phyloP scores from a whole-genome alignment of 2,329 filamentous ascomycete genomes.

The Xylariaceae sp. region DNA sequence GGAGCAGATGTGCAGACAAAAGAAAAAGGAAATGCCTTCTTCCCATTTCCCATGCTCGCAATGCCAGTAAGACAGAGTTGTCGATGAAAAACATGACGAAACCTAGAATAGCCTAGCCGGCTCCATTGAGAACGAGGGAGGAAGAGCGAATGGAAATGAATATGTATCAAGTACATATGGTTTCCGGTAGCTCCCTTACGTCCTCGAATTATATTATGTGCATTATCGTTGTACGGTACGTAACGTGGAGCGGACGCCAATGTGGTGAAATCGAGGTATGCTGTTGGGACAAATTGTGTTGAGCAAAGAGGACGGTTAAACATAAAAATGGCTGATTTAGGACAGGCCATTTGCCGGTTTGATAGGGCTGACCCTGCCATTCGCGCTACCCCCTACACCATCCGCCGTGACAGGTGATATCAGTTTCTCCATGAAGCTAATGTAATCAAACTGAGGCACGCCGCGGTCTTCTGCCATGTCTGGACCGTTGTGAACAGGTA shows the following conservation, averaged over 20 bases:
- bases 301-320: not conserved
- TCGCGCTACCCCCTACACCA: slow-evolving; percentile 28
- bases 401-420: slow-evolving; percentile 41
- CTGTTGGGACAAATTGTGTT: not conserved
- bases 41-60: not conserved
- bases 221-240: slow-evolving; percentile 10
- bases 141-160: not conserved
- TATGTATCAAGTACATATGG: not conserved
- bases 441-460: slow-evolving; percentile 88
- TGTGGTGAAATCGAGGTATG: not conserved
- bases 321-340: slow-evolving; percentile 1
- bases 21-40: not conserved
- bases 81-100: not conserved
- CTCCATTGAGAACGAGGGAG: not conserved
- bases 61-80: slow-evolving; percentile 3
- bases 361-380: slow-evolving; percentile 31
- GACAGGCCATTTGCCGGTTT: slow-evolving; percentile 29
- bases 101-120: not conserved
- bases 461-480: slow-evolving; percentile 83
- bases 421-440: slow-evolving; percentile 91
- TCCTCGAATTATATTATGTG: slow-evolving; percentile 12
- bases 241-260: slow-evolving; percentile 10
- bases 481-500: slow-evolving; percentile 78
- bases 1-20: not conserved
- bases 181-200: not conserved